Evolutionary conservation across 2,329 filamentous ascomycete species (phyloP).

Genomic region (Penicillium janthinellum): DNA sequence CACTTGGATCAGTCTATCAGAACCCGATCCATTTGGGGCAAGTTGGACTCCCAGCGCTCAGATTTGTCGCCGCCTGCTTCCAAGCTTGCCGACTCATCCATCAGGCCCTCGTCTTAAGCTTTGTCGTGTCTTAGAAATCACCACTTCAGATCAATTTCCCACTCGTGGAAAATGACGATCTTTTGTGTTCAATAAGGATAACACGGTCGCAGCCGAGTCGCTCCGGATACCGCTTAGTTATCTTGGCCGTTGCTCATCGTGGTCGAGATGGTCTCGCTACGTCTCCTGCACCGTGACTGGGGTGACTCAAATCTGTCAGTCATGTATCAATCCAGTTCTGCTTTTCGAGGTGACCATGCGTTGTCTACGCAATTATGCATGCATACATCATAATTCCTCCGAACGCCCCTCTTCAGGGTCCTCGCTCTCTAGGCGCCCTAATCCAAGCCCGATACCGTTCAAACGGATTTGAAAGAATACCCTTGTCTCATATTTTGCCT

Average conservation of each 20-base stretch:
- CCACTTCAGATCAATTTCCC: background rate
- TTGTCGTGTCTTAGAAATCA: background rate
- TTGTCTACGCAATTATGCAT: background rate
- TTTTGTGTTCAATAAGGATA: background rate
- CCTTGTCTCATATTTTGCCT: background rate
- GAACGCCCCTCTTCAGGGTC: background rate
- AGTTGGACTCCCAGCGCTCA: background rate
- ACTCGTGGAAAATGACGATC: background rate
- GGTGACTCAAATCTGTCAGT: background rate
- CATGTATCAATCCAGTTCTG: background rate
- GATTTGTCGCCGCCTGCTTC: background rate
- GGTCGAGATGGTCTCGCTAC: background rate
- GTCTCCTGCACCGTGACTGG: too few species aligned
- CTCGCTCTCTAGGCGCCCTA: background rate
- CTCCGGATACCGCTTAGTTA: background rate
- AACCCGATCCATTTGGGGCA: background rate
- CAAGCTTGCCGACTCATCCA: background rate
- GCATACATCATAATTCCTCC: slow-evolving; percentile 3
- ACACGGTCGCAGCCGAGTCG: background rate
- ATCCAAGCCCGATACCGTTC: background rate
- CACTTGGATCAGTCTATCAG: background rate
- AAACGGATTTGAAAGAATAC: background rate
- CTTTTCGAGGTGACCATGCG: background rate
- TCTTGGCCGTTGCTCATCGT: background rate
- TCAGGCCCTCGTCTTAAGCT: background rate